Evolutionary conservation across 2,329 filamentous ascomycete genomes (phyloP).

Genomic region (Diplodia corticola): DNA sequence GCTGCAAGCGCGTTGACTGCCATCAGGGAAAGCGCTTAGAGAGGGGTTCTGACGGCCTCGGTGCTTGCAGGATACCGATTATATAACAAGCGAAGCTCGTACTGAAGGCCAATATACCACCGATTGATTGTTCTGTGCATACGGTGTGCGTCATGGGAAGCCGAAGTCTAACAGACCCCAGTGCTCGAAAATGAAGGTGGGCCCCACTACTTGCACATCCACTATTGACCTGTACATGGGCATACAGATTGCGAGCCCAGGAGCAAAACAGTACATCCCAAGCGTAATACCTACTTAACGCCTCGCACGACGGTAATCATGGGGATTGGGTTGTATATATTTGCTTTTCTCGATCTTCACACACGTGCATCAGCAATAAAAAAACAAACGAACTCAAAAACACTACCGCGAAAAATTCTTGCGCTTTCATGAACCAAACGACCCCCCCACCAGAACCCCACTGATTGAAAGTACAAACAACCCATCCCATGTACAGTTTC

Average conservation of each 20-base stretch:
- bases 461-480: neutral
- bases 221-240: too few species aligned
- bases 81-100: neutral
- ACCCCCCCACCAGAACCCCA: neutral
- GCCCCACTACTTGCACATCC: too few species aligned
- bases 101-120: neutral
- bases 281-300: neutral
- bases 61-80: neutral
- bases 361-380: neutral
- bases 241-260: too few species aligned
- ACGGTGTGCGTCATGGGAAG: neutral
- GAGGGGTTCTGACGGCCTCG: neutral
- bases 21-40: conserved; percentile 36
- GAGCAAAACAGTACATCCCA: neutral
- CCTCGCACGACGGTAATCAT: neutral
- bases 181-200: too few species aligned
- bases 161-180: too few species aligned
- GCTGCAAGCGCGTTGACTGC: conserved; percentile 43
- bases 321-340: neutral
- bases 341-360: neutral
- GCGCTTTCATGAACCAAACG: neutral
- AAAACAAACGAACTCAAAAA: neutral
- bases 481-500: neutral
- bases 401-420: neutral
- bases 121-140: neutral